phyloP scores from a whole-genome alignment of 352 stramenopile genomes.

The Pythium brassicae region DNA sequence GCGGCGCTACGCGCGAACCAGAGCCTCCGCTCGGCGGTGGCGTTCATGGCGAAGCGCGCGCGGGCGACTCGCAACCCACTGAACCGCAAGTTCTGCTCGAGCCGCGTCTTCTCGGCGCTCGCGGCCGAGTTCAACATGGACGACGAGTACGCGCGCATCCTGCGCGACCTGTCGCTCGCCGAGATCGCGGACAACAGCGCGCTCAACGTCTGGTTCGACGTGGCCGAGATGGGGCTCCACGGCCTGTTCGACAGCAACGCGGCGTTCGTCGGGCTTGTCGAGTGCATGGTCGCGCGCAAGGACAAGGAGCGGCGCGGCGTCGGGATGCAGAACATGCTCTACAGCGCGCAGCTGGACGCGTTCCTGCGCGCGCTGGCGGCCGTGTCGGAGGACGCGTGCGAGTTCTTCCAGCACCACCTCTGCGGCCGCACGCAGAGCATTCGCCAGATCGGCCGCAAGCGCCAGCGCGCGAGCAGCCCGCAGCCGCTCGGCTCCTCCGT shows the following conservation, averaged over 20 bases:
- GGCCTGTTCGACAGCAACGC: slow-evolving; percentile 57
- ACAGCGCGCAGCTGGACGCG: slow-evolving; percentile 53
- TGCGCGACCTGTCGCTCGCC: slow-evolving; percentile 52
- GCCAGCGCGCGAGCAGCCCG: slow-evolving; percentile 10
- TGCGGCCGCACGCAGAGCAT: slow-evolving; percentile 51
- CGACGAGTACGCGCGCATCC: slow-evolving; percentile 38
- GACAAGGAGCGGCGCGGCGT: slow-evolving; percentile 75
- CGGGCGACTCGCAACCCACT: slow-evolving; percentile 34
- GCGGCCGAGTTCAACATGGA: slow-evolving; percentile 55
- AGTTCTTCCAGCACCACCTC: slow-evolving; percentile 71
- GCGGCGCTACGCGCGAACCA: slow-evolving; percentile 43
- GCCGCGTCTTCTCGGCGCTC: slow-evolving; percentile 43
- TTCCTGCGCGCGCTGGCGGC: slow-evolving; percentile 64
- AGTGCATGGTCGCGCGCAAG: slow-evolving; percentile 70
- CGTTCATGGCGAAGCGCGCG: slow-evolving; percentile 32
- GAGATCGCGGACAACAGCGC: slow-evolving; percentile 33
- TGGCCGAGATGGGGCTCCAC: slow-evolving; percentile 62
- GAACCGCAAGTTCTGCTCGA: slow-evolving; percentile 55
- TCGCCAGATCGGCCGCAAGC: slow-evolving; percentile 32
- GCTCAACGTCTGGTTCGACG: slow-evolving; percentile 60
- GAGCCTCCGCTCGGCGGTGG: slow-evolving; percentile 37
- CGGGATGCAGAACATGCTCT: slow-evolving; percentile 79
- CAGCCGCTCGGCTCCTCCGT: neutral
- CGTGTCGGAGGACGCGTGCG: slow-evolving; percentile 52
- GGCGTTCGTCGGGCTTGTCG: slow-evolving; percentile 55